A percentile compares a stretch with the other conserved stretches of the same genome.
phyloP scores from a whole-genome alignment of 306 rosid genomes.

The Astragalus glycyphyllos region DNA sequence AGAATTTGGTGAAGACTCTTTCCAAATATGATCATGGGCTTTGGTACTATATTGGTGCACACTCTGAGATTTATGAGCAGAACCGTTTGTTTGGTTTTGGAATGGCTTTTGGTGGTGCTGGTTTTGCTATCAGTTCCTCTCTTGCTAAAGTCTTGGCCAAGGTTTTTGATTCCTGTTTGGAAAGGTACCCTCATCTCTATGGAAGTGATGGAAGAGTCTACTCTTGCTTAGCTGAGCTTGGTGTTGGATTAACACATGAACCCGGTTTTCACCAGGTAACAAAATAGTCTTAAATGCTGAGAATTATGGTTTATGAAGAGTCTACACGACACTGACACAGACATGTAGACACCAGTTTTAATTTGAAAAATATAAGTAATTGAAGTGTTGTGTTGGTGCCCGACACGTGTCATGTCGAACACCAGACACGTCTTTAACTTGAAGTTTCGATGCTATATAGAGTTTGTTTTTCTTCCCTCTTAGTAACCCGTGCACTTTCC shows the following conservation, averaged over 20 bases:
- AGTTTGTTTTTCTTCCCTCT: too few species aligned
- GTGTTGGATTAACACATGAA: constrained; percentile 79
- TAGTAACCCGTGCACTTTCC: too few species aligned
- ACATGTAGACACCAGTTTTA: too few species aligned
- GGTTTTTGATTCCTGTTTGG: constrained; percentile 78
- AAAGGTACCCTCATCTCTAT: constrained; percentile 85
- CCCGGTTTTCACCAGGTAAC: constrained; percentile 91
- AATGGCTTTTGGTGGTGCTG: constrained; percentile 95
- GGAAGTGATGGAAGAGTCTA: constrained; percentile 85
- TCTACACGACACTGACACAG: too few species aligned
- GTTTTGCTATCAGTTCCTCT: constrained; percentile 82
- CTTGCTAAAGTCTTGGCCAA: constrained; percentile 65
- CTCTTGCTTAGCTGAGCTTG: constrained; percentile 88
- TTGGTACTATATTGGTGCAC: constrained; percentile 88
- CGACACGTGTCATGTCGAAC: too few species aligned
- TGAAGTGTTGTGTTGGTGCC: too few species aligned
- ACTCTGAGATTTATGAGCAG: constrained; percentile 78
- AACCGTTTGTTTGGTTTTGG: constrained; percentile 64
- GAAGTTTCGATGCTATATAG: too few species aligned
- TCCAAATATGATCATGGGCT: constrained; percentile 79
- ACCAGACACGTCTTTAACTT: too few species aligned
- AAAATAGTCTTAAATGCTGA: too few species aligned
- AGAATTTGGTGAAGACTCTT: constrained; percentile 78
- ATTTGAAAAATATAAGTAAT: too few species aligned
- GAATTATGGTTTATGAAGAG: too few species aligned